phyloP scores from a whole-genome alignment of 2,329 filamentous ascomycete species.

The Thielaviopsis ethacetica region DNA sequence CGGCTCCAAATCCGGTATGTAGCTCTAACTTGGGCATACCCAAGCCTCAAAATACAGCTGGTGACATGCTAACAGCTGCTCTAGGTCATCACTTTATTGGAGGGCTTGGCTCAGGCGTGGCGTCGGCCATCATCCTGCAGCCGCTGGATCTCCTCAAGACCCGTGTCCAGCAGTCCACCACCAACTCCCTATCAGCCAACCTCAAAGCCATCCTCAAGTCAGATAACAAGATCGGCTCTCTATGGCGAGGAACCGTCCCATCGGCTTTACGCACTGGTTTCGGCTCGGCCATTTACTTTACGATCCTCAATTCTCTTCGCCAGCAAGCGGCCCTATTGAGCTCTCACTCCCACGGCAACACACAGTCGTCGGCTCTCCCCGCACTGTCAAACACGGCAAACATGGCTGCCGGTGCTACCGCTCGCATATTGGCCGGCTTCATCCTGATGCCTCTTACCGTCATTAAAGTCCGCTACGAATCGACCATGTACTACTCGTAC shows the following conservation, averaged over 20 bases:
- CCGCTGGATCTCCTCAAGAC: slow-evolving; percentile 95
- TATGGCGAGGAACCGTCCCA: slow-evolving; percentile 88
- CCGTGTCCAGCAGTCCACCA: slow-evolving; percentile 73
- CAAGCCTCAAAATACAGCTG: neutral
- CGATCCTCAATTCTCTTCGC: slow-evolving; percentile 69
- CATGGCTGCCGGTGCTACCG: slow-evolving; percentile 66
- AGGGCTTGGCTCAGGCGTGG: slow-evolving; percentile 71
- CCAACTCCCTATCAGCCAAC: slow-evolving; percentile 50
- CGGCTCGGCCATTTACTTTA: slow-evolving; percentile 89
- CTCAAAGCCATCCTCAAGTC: slow-evolving; percentile 42
- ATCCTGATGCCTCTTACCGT: slow-evolving; percentile 92
- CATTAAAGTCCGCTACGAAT: slow-evolving; percentile 93
- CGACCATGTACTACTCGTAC: slow-evolving; percentile 65
- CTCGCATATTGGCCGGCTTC: slow-evolving; percentile 74
- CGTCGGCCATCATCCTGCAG: slow-evolving; percentile 80
- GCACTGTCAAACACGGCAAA: slow-evolving; percentile 75
- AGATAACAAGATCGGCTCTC: slow-evolving; percentile 42
- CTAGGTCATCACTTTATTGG: slow-evolving; percentile 74
- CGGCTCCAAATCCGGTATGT: slow-evolving; percentile 11
- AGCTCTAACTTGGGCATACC: neutral
- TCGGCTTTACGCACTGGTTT: slow-evolving; percentile 88
- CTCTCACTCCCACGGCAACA: slow-evolving; percentile 12
- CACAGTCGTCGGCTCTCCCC: slow-evolving; percentile 54
- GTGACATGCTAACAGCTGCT: neutral
- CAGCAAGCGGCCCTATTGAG: slow-evolving; percentile 11